Base-by-base conservation (phyloP, 352 stramenopile genomes). In the Pythium apleroticum region DNA sequence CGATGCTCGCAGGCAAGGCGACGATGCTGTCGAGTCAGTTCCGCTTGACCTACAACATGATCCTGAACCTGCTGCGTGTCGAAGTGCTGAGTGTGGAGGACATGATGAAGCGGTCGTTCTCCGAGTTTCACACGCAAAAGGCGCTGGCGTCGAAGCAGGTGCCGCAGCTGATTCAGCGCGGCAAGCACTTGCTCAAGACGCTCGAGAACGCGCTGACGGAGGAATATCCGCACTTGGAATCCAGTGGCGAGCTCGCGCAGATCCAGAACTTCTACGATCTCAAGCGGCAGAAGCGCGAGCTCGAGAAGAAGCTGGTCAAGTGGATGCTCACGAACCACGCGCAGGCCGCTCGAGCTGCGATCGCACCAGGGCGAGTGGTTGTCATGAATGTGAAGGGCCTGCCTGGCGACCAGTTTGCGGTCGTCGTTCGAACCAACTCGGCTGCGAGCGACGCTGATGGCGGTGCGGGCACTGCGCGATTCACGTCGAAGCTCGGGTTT, bases 11-110 rank as follows among this genome's bases (percentile, higher is more conserved):
- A 24, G 97, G 97, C 25, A 94, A 92, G 50, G 94, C 96, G 7
- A 98, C 95, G 14, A 94, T 94, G 52, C 81, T 99, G 6, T 89
- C 90, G 53, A 98, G 92, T 60, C 95, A 98, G 77, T 99, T 99
- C 80, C 85, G 97, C 9, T 74, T 99, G 58, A 98, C 95, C n/a
- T 99, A 98, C 76, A 98, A 97, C 59, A 99, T 99, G 97, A 98
- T 99, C 62, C 76, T 99, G 59, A 99, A 98, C 73, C 72, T 99
- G 15, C 75, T 99, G 27, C 91, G 97, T 39, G 87, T 95, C 43
- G 87, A 95, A 48, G 87, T 92, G 17, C 66, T 97, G 41, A 96
- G 78, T 2, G 83, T 98, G 31, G 88, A 96, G 66, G 91, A 97
- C 60, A 99, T 99, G 96, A 98, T 99, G 74, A 99, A 98, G 74